phyloP scores from a whole-genome alignment of 768 basidiomycete genomes.

The Calvatia gigantea region DNA sequence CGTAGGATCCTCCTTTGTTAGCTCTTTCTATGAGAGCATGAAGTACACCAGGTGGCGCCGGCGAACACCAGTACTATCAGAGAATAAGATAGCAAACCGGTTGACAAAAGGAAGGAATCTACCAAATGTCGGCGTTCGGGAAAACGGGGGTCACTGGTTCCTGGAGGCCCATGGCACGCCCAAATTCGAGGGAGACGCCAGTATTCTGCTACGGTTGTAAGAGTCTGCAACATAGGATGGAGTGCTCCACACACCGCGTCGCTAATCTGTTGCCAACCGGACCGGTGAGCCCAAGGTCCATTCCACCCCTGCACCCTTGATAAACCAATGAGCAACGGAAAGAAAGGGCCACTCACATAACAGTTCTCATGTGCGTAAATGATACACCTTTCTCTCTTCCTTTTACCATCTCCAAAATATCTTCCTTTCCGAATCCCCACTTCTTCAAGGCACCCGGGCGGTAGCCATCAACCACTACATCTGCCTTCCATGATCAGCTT shows the following conservation, averaged over 20 bases:
- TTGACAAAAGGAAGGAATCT: not conserved
- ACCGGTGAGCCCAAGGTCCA: conserved; percentile 20
- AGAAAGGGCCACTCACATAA: conserved; percentile 14
- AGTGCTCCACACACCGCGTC: conserved; percentile 17
- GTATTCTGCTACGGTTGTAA: conserved; percentile 12
- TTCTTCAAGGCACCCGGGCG: conserved; percentile 25
- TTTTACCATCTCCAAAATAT: conserved; percentile 20
- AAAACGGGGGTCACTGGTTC: conserved; percentile 21
- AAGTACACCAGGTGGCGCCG: conserved; percentile 18
- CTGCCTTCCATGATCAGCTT: conserved; percentile 21
- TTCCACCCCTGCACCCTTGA: conserved; percentile 19
- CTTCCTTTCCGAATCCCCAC: conserved; percentile 27
- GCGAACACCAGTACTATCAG: conserved; percentile 18
- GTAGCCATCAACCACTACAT: conserved; percentile 28
- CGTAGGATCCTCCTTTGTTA: conserved; percentile 20
- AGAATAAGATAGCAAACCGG: not conserved
- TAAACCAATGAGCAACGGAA: not conserved
- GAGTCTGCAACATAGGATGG: not conserved
- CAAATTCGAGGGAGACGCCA: conserved; percentile 19
- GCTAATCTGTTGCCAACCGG: conserved; percentile 23
- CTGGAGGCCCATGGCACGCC: conserved; percentile 18
- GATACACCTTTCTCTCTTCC: conserved; percentile 18
- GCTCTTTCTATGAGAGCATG: conserved; percentile 18
- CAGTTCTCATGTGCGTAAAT: conserved; percentile 26
- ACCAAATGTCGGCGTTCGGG: conserved; percentile 21